phyloP scores from a whole-genome alignment of 495 filamentous ascomycete genomes.

The Tirmania nivea region DNA sequence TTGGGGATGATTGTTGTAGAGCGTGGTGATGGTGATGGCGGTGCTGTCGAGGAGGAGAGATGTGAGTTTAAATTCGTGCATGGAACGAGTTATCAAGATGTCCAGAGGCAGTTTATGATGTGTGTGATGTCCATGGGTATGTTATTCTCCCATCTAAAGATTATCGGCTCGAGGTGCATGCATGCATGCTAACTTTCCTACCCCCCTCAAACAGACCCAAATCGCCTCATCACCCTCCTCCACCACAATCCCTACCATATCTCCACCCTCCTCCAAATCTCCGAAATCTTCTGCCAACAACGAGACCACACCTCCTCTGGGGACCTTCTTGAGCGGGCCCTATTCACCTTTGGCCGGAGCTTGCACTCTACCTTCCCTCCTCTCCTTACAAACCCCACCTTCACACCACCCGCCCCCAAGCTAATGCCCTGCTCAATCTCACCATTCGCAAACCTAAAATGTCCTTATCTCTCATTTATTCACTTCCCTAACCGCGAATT shows the following conservation, averaged over 20 bases:
- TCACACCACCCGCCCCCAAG: background rate
- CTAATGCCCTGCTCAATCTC: too few relatives aligned
- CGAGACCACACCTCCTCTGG: constrained; percentile 63
- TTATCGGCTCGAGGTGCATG: background rate
- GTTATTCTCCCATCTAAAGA: constrained; percentile 1
- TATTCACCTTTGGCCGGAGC: constrained; percentile 82
- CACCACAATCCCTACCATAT: constrained; percentile 73
- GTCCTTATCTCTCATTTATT: constrained; percentile 46
- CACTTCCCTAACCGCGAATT: constrained; percentile 77
- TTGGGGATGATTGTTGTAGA: constrained; percentile 53
- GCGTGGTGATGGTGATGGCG: constrained; percentile 1
- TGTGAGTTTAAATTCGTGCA: constrained; percentile 56
- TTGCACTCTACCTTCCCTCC: constrained; percentile 51
- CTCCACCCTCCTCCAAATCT: constrained; percentile 78
- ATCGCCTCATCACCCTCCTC: constrained; percentile 36
- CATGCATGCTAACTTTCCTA: constrained; percentile 5
- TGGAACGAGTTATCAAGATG: constrained; percentile 46
- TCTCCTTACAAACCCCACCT: background rate
- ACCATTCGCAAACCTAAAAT: background rate
- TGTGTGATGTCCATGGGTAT: constrained; percentile 38
- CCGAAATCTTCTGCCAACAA: constrained; percentile 75
- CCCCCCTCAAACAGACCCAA: constrained; percentile 8
- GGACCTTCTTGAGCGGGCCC: constrained; percentile 72
- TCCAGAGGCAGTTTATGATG: constrained; percentile 54
- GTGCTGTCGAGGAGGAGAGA: constrained; percentile 27